Evolutionary conservation across 495 filamentous ascomycete species (phyloP).

Genomic region (Penicillium paradoxum): DNA sequence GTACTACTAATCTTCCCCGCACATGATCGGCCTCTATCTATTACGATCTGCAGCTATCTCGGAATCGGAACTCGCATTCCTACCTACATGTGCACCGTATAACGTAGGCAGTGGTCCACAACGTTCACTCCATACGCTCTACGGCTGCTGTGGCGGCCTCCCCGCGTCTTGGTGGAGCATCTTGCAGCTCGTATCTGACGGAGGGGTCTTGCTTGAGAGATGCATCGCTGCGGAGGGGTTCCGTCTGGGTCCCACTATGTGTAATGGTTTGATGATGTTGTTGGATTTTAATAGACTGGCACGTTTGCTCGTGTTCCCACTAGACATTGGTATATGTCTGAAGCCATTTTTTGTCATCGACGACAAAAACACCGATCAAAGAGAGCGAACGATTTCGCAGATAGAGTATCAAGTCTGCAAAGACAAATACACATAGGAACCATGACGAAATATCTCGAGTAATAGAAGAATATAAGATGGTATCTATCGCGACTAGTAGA

Average conservation of each 20-base stretch:
- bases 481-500: too few species aligned
- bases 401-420: too few species aligned
- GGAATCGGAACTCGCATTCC: slow-evolving; percentile 5
- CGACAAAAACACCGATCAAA: too few species aligned
- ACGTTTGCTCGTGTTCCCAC: background rate
- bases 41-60: background rate
- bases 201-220: background rate
- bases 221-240: slow-evolving; percentile 6
- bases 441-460: too few species aligned
- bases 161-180: background rate
- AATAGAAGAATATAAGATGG: too few species aligned
- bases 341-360: too few species aligned
- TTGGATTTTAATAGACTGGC: background rate
- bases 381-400: too few species aligned
- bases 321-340: too few species aligned
- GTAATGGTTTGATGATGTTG: background rate
- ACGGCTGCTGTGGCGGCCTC: background rate
- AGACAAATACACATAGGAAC: too few species aligned
- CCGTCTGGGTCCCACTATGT: background rate
- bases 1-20: background rate
- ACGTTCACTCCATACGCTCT: background rate
- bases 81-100: background rate
- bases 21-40: background rate
- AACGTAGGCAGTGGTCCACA: too few species aligned
- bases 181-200: background rate